Conservation (phyloP, 495 filamentous ascomycete species). For the Penicillium parvum region DNA sequence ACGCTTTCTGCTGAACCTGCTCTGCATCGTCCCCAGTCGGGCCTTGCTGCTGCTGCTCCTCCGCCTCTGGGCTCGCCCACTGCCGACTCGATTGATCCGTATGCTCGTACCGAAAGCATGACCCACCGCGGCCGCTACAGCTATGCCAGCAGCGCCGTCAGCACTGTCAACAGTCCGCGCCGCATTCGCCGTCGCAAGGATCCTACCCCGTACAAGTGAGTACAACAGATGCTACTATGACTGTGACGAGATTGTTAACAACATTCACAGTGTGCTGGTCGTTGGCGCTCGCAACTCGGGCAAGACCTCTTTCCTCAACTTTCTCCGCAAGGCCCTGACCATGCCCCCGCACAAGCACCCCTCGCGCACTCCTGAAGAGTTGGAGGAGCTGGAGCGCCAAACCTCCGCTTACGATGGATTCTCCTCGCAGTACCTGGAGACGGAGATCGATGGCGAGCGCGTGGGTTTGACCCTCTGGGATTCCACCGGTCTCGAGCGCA, state of each 20-base stretch:
- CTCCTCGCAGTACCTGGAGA: constrained; percentile 84
- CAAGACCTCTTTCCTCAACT: constrained; percentile 96
- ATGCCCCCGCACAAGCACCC: constrained; percentile 70
- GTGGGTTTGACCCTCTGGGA: constrained; percentile 95
- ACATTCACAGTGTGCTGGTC: constrained; percentile 70
- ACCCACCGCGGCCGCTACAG: constrained; percentile 94
- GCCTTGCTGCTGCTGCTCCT: constrained; percentile 10
- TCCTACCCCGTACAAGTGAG: constrained; percentile 97
- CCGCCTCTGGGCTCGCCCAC: constrained; percentile 29
- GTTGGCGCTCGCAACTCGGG: constrained; percentile 84
- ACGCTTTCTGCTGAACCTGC: constrained; percentile 12
- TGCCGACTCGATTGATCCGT: constrained; percentile 63
- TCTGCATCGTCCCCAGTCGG: constrained; percentile 18
- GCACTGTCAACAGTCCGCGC: constrained; percentile 90
- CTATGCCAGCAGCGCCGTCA: constrained; percentile 88
- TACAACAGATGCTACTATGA: constrained; percentile 1
- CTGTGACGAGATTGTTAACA: constrained; percentile 6
- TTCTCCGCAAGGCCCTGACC: constrained; percentile 78
- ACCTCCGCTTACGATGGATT: constrained; percentile 60
- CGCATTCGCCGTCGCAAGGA: constrained; percentile 92
- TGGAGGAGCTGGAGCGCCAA: constrained; percentile 39
- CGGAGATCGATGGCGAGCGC: constrained; percentile 88
- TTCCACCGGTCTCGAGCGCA: constrained; percentile 88
- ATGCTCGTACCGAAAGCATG: constrained; percentile 87
- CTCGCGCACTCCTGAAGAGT: constrained; percentile 47